phyloP scores from a whole-genome alignment of 2,329 filamentous ascomycete genomes.

The Colletotrichum sp. region DNA sequence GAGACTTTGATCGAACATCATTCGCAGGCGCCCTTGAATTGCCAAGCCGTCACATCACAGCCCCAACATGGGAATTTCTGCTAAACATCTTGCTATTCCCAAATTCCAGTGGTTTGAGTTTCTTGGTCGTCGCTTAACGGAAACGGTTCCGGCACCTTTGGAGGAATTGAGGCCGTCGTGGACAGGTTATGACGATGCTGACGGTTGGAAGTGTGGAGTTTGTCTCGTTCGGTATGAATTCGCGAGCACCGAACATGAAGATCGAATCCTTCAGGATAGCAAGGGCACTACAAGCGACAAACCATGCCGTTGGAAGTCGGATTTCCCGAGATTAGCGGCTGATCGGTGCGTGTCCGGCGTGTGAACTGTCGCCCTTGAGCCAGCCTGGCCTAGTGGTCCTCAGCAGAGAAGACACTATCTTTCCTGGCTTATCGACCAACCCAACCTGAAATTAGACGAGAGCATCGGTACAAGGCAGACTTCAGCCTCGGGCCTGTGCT shows the following conservation, averaged over 20 bases:
- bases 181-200: background rate
- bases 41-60: background rate
- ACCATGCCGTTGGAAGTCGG: conserved; percentile 3
- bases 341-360: conserved; percentile 3
- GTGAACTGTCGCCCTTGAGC: background rate
- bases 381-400: background rate
- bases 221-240: background rate
- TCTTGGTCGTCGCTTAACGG: background rate
- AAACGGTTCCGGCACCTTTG: background rate
- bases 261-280: background rate
- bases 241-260: background rate
- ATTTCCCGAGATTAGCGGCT: background rate
- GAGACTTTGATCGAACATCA: background rate
- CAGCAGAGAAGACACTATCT: background rate
- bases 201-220: background rate
- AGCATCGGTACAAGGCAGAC: background rate
- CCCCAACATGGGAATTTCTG: background rate
- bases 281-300: background rate
- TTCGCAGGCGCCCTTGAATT: background rate
- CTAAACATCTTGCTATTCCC: background rate
- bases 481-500: conserved; percentile 1
- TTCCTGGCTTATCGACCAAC: background rate
- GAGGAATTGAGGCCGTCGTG: background rate
- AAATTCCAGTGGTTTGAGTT: background rate
- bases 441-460: background rate